Base-by-base conservation (phyloP, 495 filamentous ascomycete species). In the Tirmania nivea region DNA sequence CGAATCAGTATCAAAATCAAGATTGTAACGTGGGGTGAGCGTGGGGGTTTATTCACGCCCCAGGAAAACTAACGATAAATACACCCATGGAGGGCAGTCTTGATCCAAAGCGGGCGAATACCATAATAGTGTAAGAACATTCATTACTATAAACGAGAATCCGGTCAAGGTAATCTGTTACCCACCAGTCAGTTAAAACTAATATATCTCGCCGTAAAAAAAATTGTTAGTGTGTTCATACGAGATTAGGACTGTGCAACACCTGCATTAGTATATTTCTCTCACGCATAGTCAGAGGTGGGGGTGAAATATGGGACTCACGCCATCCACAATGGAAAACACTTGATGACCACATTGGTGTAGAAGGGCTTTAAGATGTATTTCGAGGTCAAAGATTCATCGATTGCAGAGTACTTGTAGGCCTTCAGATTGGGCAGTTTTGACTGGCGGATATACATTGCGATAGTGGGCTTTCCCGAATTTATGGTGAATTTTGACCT, bases 281-380 rank as follows among this genome's bases (percentile, higher is more conserved):
- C n/a, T 8, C 19, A 55, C 35, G 48, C 25, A 51, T 49, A 10
- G 1, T 49, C 12, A 52, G 56, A 60, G 53, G 61, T 61, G n/a
- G 54, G 54, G n/a, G n/a, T n/a, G n/a, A n/a, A n/a, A 50, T 16
- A 25, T 37, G 49, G 19, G 54, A 77, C 79, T 71, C 60, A 83
- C 72, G 90, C 90, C 90, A 97, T 96, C 63, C 68, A 83, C 79
- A 92, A 83, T 45, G 90, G 90, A 65, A 97, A 95, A 67, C 79
- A 83, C 51, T 86, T 75, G 69, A 97, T 94, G 60, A 90, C 92
- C 57, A 86, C 71, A 69, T 93, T 82, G 67, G 77, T 94, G 72
- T 96, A 97, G 69, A 95, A 97, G 19, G 90, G 90, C 73, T 97
- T 96, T 57, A 97, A 72, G 55, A 95, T 73, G 68, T 93, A 95